Evolutionary conservation across 495 filamentous ascomycete species (phyloP).

Genomic region (Trichoderma virens): DNA sequence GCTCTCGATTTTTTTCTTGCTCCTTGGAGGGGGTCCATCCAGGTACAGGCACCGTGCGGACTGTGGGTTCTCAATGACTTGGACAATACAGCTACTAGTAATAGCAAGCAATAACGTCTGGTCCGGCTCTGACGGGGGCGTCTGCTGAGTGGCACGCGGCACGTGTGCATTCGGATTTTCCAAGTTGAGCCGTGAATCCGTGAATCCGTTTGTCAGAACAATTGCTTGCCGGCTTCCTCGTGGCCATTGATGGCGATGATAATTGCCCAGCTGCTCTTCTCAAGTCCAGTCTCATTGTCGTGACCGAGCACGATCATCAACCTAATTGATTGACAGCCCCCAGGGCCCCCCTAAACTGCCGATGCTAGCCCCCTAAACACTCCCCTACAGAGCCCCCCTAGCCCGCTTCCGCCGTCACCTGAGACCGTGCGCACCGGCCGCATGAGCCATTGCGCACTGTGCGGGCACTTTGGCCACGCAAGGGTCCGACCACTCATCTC

Average conservation of each 20-base stretch:
- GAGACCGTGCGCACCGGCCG: background rate
- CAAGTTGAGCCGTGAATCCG: no score
- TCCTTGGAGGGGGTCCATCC: background rate
- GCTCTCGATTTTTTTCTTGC: background rate
- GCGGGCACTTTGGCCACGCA: constrained; percentile 1
- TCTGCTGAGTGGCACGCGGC: background rate
- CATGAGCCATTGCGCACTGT: background rate
- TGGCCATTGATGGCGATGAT: background rate
- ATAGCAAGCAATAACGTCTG: no score
- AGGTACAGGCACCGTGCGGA: constrained; percentile 1
- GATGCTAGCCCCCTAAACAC: background rate
- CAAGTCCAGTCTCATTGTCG: background rate
- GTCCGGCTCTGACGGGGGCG: background rate
- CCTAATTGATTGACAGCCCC: background rate
- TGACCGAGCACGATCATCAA: background rate
- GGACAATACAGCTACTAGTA: no score
- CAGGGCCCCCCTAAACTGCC: background rate
- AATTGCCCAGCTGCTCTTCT: background rate
- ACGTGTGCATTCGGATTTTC: background rate
- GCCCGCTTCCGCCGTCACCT: background rate
- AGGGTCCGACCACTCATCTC: background rate
- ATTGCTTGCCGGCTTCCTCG: background rate
- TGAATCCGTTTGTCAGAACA: no score
- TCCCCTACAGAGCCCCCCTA: background rate
- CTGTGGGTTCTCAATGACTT: background rate